These are phyloP conservation scores for Lentinula lateritia DNA, from an alignment of 768 basidiomycete species.

Conservation along the genomic window DNA sequence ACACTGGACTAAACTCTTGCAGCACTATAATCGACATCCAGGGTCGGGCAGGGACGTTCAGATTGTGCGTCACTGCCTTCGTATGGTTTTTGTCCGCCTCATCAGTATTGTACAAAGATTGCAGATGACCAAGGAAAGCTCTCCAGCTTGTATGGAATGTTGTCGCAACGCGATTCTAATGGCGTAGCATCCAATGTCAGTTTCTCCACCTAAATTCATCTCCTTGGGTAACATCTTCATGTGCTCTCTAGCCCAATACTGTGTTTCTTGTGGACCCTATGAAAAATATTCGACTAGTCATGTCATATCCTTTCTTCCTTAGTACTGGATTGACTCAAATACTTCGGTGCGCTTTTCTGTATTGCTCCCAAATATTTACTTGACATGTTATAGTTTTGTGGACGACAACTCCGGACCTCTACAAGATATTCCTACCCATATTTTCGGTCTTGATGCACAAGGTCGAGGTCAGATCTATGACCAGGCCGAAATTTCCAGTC, in stretches of 20 bases:
- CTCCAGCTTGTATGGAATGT: neutral
- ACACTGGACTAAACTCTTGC: neutral
- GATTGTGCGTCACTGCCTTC: neutral
- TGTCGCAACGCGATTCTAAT: neutral
- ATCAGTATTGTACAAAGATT: neutral
- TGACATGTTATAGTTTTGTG: neutral
- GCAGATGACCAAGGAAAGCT: neutral
- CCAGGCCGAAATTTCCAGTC: neutral
- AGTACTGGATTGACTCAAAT: constrained; percentile 3
- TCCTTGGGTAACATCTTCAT: neutral
- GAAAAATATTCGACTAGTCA: neutral
- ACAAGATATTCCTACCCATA: constrained; percentile 1
- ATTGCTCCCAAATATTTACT: neutral
- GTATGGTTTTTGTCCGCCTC: neutral
- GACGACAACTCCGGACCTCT: constrained; percentile 1
- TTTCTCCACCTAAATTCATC: neutral
- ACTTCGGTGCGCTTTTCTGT: neutral
- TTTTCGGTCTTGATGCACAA: neutral
- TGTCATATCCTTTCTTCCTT: neutral
- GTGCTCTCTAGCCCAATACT: neutral
- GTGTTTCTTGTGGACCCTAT: constrained; percentile 5
- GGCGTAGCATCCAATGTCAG: neutral
- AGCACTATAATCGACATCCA: neutral
- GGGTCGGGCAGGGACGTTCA: neutral
- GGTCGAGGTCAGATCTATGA: neutral